Conservation (phyloP, 805 yeast genomes). For the Candida lessepsii region DNA sequence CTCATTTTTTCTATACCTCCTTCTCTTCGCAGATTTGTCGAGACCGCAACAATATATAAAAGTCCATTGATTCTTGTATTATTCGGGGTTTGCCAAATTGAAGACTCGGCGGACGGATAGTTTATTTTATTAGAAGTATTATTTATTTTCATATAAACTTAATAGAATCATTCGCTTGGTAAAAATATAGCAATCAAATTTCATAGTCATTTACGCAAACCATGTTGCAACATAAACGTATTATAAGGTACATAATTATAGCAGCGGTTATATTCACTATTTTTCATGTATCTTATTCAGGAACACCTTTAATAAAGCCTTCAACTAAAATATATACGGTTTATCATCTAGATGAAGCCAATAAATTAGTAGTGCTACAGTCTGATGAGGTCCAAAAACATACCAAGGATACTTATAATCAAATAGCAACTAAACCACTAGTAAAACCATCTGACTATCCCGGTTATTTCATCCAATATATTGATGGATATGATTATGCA, state of each 20-base stretch:
- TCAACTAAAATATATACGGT: constrained; percentile 2
- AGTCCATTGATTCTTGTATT: no score
- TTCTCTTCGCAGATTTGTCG: no score
- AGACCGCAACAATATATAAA: no score
- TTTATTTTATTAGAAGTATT: no score
- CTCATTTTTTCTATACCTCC: no score
- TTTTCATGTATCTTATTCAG: background rate
- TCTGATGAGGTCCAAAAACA: constrained; percentile 3
- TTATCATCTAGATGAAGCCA: constrained; percentile 12
- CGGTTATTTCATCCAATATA: constrained; percentile 5
- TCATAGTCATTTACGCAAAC: no score
- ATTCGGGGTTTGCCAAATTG: no score
- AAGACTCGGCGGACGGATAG: no score
- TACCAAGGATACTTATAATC: background rate
- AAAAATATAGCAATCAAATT: no score
- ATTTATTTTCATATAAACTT: no score
- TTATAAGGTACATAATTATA: constrained; percentile 1
- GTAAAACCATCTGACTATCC: constrained; percentile 8
- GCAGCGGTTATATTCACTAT: background rate
- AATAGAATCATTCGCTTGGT: no score
- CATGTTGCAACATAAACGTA: background rate
- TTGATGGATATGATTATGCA: constrained; percentile 14
- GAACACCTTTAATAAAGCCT: background rate
- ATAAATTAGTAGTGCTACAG: constrained; percentile 12
- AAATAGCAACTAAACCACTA: background rate